Evolutionary conservation across 495 filamentous ascomycete genomes (phyloP).

Genomic region (Podospora conica): DNA sequence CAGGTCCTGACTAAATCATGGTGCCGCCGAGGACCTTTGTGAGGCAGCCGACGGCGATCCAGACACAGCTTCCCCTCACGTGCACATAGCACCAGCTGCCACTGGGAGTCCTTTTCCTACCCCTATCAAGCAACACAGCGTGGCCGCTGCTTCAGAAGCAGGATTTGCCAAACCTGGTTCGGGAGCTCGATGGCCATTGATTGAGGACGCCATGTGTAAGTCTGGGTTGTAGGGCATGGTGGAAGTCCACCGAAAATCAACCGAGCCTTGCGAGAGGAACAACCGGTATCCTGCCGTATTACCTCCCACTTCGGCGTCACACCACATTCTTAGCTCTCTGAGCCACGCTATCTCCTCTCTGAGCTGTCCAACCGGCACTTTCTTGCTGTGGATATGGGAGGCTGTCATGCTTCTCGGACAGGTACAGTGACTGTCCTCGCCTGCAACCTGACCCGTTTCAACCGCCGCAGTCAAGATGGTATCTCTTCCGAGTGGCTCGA

Average conservation of each 20-base stretch:
- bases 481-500: constrained; percentile 17
- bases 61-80: constrained; percentile 30
- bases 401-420: constrained; percentile 3
- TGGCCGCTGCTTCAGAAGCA: constrained; percentile 15
- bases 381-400: background rate
- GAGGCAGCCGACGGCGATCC: constrained; percentile 20
- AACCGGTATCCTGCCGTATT: constrained; percentile 7
- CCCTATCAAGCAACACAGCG: constrained; percentile 13
- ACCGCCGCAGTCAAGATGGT: background rate
- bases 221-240: background rate
- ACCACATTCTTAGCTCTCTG: background rate
- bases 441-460: constrained; percentile 19
- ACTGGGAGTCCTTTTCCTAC: background rate
- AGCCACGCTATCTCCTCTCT: background rate
- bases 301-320: constrained; percentile 6
- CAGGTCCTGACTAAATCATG: constrained; percentile 2
- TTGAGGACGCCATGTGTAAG: background rate
- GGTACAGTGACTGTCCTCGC: constrained; percentile 15
- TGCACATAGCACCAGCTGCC: constrained; percentile 7
- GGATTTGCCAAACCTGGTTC: constrained; percentile 1
- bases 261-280: background rate
- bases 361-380: constrained; percentile 3
- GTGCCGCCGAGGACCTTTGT: background rate
- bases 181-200: constrained; percentile 1
- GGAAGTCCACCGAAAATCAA: background rate